phyloP scores from a whole-genome alignment of 2,329 filamentous ascomycete species.

The Cryphonectria japonica region DNA sequence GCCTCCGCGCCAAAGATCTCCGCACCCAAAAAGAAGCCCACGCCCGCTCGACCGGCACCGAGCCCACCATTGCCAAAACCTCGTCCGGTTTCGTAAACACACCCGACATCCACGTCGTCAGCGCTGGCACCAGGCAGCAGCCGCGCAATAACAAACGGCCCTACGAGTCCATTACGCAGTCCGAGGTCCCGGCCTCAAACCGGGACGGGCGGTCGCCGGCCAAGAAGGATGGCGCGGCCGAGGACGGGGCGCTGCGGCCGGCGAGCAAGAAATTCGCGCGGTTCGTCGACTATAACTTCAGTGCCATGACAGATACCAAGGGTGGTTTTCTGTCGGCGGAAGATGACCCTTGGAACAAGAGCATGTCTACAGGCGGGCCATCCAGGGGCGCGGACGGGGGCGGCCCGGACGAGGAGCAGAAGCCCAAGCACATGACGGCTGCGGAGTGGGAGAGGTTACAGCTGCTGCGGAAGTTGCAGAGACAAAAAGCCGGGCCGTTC shows the following conservation, averaged over 20 bases:
- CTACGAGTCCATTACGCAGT: slow-evolving; percentile 64
- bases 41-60: slow-evolving; percentile 49
- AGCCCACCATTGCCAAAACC: slow-evolving; percentile 50
- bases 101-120: slow-evolving; percentile 60
- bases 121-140: background rate
- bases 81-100: slow-evolving; percentile 74
- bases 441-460: slow-evolving; percentile 90
- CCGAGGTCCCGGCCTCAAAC: slow-evolving; percentile 58
- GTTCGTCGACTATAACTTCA: slow-evolving; percentile 97
- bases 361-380: slow-evolving; percentile 59
- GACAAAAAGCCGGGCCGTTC: slow-evolving; percentile 78
- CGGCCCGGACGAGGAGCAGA: slow-evolving; percentile 55
- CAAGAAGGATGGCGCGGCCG: slow-evolving; percentile 40
- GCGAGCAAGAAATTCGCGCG: slow-evolving; percentile 83
- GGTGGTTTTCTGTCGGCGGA: slow-evolving; percentile 90
- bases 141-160: slow-evolving; percentile 63
- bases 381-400: slow-evolving; percentile 39
- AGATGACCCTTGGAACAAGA: slow-evolving; percentile 89
- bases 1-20: slow-evolving; percentile 85
- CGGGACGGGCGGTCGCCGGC: slow-evolving; percentile 66
- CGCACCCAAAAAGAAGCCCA: slow-evolving; percentile 74
- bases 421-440: slow-evolving; percentile 85
- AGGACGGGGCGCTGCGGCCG: slow-evolving; percentile 62
- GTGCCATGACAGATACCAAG: slow-evolving; percentile 96
- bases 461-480: slow-evolving; percentile 70